These are phyloP conservation scores for Trichothecium roseum DNA, from an alignment of 2,329 filamentous ascomycete species.

Conservation along the genomic window DNA sequence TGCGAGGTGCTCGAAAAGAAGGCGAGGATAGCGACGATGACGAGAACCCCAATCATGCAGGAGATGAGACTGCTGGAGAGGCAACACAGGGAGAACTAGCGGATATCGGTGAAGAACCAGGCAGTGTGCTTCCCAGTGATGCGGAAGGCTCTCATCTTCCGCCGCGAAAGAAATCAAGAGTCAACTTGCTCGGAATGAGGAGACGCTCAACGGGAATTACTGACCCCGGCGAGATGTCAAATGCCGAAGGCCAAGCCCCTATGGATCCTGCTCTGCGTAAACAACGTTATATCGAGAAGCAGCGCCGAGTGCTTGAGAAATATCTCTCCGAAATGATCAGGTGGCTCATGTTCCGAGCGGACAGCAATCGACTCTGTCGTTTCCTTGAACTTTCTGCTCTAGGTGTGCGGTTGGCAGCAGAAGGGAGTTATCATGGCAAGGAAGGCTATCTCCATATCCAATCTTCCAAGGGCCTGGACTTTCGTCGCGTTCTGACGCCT, in stretches of 20 bases:
- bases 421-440: conserved; percentile 95
- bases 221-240: conserved; percentile 34
- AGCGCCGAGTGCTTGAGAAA: conserved; percentile 75
- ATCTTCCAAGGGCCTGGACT: conserved; percentile 80
- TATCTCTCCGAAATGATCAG: conserved; percentile 92
- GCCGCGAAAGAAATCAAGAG: conserved; percentile 40
- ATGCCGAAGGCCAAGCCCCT: conserved; percentile 33
- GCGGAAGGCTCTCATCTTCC: conserved; percentile 18
- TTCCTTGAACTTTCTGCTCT: conserved; percentile 92
- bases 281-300: conserved; percentile 64
- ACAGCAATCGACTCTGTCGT: conserved; percentile 91
- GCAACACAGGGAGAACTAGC: conserved; percentile 29
- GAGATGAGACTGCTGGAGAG: conserved; percentile 36
- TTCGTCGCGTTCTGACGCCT: conserved; percentile 70
- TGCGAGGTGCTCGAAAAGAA: conserved; percentile 68
- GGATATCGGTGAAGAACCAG: conserved; percentile 49
- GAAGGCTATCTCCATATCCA: conserved; percentile 91
- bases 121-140: conserved; percentile 29
- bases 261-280: conserved; percentile 31
- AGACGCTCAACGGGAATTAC: conserved; percentile 41
- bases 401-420: conserved; percentile 84
- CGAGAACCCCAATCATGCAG: conserved; percentile 28
- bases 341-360: conserved; percentile 92
- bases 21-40: conserved; percentile 78
- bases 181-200: conserved; percentile 40